A percentile compares a stretch with the other conserved stretches of the same genome.
Conservation (phyloP, 495 filamentous ascomycete species). For the Aspergillus sclerotiicarbonarius region DNA sequence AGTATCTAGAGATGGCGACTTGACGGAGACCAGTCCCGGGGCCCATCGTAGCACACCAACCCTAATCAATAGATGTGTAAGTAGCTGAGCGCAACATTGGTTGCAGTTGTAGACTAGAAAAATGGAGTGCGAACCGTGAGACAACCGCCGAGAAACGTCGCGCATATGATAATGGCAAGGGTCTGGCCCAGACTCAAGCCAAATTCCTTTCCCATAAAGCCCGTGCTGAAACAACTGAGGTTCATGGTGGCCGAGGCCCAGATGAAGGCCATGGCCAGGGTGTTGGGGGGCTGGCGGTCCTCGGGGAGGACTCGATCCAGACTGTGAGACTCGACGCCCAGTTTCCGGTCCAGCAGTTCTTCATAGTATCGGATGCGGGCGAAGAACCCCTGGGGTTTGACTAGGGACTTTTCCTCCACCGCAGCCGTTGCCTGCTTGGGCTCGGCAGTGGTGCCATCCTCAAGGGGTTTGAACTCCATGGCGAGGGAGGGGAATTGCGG, state of each 20-base stretch:
- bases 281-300: slow-evolving; percentile 31
- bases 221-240: slow-evolving; percentile 48
- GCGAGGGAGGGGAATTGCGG: slow-evolving; percentile 19
- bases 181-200: slow-evolving; percentile 34
- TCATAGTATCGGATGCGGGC: slow-evolving; percentile 44
- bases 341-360: slow-evolving; percentile 46
- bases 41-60: slow-evolving; percentile 54
- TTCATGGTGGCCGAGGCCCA: slow-evolving; percentile 56
- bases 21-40: slow-evolving; percentile 81
- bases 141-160: slow-evolving; percentile 35
- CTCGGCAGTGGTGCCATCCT: slow-evolving; percentile 47
- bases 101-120: slow-evolving; percentile 1
- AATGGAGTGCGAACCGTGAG: slow-evolving; percentile 41
- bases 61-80: slow-evolving; percentile 13
- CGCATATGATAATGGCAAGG: slow-evolving; percentile 37
- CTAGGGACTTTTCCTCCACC: slow-evolving; percentile 13
- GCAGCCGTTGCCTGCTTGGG: slow-evolving; percentile 42
- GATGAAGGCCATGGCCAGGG: slow-evolving; percentile 48
- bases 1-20: slow-evolving; percentile 62
- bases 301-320: slow-evolving; percentile 52
- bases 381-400: slow-evolving; percentile 27
- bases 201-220: slow-evolving; percentile 37
- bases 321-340: slow-evolving; percentile 54
- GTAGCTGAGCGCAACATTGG: neutral
- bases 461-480: slow-evolving; percentile 39